Base-by-base conservation (phyloP, 2,329 filamentous ascomycete genomes). In the Aspergillus phoenicis region DNA sequence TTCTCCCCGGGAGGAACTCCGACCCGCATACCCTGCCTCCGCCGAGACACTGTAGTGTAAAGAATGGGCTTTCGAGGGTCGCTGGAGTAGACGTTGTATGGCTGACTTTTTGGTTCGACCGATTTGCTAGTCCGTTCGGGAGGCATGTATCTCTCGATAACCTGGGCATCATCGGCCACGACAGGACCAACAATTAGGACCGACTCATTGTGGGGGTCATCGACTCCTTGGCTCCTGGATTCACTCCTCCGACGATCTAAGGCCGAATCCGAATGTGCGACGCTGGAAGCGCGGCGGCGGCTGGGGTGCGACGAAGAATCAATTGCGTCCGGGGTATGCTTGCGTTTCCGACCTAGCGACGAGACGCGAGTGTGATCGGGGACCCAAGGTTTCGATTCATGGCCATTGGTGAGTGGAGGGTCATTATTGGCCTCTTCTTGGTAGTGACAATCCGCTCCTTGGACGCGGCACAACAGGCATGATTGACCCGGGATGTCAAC, bases 131-230 rank as follows among this genome's bases (percentile, higher is more conserved):
- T 75, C 57, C 71, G 65, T 61, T 79, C 75, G 26, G 77, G 73
- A 17, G 81, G 81, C 60, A 87, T 80, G 59, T 86, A 86, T 55
- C 85, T 82, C n/a, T 85, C 83, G 49, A 88, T 77, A 10, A 88
- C 80, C 57, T 87, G 85, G 1, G 83, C 85, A 73, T 88, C 86
- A 52, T 83, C 83, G 5, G 84, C 85, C 5, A 84, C 80, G 5
- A 85, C 83, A 0, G 85, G 85, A 0, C 86, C 85, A 55, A 88
- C 81, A 60, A 88, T 86, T 64, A 86, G 83, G 39, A 80, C 75
- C 1, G 77, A 80, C 63, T 80, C 77, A 61, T 78, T 78, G 5
- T 77, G 74, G 7, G 72, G 74, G 48, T 76, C 74, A 11, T 77
- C 73, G 26, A 68, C 58, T 52, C 68, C 70, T 58, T 72, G 73